Evolutionary conservation across 1,284 basidiomycete species (phyloP).

Genomic region (Xanthoconium separans): DNA sequence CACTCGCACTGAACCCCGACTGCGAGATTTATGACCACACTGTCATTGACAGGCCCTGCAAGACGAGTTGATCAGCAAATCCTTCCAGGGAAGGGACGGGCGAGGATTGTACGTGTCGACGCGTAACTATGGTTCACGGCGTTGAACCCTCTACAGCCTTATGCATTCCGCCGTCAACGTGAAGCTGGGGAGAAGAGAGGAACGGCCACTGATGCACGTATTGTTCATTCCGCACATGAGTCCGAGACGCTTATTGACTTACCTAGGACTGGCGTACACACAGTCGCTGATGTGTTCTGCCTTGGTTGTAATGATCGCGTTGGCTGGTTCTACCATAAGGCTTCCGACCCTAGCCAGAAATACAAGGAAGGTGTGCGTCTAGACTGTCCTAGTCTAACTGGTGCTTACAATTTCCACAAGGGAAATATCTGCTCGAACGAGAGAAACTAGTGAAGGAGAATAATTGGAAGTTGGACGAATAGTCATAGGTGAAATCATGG

Average conservation of each 20-base stretch:
- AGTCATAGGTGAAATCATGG: not conserved
- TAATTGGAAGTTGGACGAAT: constrained; percentile 63
- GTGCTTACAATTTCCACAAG: constrained; percentile 36
- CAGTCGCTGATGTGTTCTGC: constrained; percentile 79
- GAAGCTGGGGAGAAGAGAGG: constrained; percentile 72
- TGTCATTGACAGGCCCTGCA: constrained; percentile 59
- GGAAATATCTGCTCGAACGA: constrained; percentile 82
- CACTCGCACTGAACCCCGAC: not conserved
- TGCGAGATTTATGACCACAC: not conserved
- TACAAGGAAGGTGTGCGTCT: constrained; percentile 76
- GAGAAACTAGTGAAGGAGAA: constrained; percentile 82
- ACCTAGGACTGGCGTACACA: constrained; percentile 76
- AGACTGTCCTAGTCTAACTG: not conserved
- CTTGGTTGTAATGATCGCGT: constrained; percentile 74
- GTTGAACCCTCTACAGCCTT: constrained; percentile 44
- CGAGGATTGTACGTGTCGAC: constrained; percentile 65
- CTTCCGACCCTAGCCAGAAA: constrained; percentile 76
- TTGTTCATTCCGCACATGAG: not conserved
- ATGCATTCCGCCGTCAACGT: constrained; percentile 79
- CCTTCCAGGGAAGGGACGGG: constrained; percentile 83
- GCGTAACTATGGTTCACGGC: not conserved
- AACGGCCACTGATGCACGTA: constrained; percentile 69
- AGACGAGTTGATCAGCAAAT: constrained; percentile 83
- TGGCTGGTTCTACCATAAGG: constrained; percentile 86
- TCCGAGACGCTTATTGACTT: constrained; percentile 3